Conservation (phyloP, 2,329 filamentous ascomycete species). For the Aureobasidium pullulans region DNA sequence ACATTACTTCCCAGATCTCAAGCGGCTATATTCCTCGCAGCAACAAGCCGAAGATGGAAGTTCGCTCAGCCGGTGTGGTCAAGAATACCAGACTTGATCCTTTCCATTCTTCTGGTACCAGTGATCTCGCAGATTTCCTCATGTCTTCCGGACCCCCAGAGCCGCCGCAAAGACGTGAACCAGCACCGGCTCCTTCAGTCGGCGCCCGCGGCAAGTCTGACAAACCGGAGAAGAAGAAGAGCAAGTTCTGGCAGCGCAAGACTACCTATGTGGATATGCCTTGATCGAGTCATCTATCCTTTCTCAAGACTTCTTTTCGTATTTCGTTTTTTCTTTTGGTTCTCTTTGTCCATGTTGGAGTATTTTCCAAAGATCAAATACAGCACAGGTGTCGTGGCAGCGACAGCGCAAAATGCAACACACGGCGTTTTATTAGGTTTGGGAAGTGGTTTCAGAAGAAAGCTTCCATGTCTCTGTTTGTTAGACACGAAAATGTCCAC, state of each 20-base stretch:
- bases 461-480: background rate
- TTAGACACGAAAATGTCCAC: background rate
- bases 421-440: background rate
- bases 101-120: slow-evolving; percentile 24
- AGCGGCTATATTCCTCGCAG: slow-evolving; percentile 15
- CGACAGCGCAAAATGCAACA: background rate
- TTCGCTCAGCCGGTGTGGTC: slow-evolving; percentile 20
- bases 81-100: slow-evolving; percentile 21
- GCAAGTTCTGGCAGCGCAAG: slow-evolving; percentile 19
- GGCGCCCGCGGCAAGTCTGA: background rate
- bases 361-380: background rate
- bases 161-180: slow-evolving; percentile 16
- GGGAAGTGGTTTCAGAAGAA: background rate
- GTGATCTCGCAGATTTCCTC: slow-evolving; percentile 38
- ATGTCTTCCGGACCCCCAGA: slow-evolving; percentile 31
- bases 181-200: slow-evolving; percentile 1
- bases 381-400: background rate
- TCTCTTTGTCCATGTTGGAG: background rate
- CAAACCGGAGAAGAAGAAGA: slow-evolving; percentile 23
- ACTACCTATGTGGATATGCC: slow-evolving; percentile 21
- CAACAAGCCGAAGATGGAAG: slow-evolving; percentile 14
- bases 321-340: background rate
- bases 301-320: background rate
- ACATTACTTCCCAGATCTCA: slow-evolving; percentile 12
- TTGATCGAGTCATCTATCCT: background rate